Conservation (phyloP, 192 early-diverging fungal genomes). For the Kappamyces sp. region DNA sequence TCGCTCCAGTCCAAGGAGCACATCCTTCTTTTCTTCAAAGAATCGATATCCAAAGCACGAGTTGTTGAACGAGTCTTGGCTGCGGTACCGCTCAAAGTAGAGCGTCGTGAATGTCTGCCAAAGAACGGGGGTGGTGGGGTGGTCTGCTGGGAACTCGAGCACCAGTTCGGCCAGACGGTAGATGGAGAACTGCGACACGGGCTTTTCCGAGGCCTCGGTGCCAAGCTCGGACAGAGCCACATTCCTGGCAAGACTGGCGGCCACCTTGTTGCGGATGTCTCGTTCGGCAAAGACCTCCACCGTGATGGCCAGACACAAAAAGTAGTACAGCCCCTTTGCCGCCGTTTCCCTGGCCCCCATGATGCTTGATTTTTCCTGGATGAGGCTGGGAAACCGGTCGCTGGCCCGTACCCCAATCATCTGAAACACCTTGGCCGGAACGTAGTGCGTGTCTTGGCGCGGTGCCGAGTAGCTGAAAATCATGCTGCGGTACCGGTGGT, state of each 20-base stretch:
- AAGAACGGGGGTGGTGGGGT: constrained; percentile 21
- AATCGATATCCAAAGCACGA: constrained; percentile 27
- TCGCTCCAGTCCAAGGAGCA: background rate
- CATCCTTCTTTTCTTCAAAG: constrained; percentile 14
- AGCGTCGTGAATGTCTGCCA: constrained; percentile 27
- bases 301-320: constrained; percentile 19
- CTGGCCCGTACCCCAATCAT: constrained; percentile 2
- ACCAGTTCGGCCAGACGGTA: constrained; percentile 16
- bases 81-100: constrained; percentile 28
- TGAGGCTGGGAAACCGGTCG: background rate
- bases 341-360: background rate
- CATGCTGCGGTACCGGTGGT: constrained; percentile 1
- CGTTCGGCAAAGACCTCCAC: constrained; percentile 26
- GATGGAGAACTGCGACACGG: constrained; percentile 20
- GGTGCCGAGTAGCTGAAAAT: background rate
- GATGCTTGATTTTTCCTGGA: background rate
- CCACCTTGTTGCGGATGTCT: constrained; percentile 21
- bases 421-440: background rate
- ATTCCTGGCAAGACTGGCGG: constrained; percentile 15
- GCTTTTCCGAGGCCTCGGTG: constrained; percentile 18
- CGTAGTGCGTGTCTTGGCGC: background rate
- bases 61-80: constrained; percentile 11
- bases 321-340: constrained; percentile 24
- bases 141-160: background rate
- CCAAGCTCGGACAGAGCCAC: background rate